Percentiles rank a stretch among this genome's conserved stretches.
phyloP scores from a whole-genome alignment of 148 eudicot genomes.

The Rheum nobile region DNA sequence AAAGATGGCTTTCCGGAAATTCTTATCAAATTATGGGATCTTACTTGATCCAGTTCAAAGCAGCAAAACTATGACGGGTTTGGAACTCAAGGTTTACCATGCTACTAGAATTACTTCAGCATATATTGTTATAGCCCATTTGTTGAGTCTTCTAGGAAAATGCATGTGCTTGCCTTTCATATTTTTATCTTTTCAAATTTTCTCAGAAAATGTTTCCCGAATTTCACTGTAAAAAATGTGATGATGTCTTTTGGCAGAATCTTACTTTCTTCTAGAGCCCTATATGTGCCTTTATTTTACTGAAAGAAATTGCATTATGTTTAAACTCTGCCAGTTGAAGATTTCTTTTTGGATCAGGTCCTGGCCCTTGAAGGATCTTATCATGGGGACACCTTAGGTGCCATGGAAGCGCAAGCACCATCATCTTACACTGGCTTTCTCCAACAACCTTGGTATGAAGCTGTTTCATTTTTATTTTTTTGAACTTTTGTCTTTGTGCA shows the following conservation, averaged over 20 bases:
- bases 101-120: background rate
- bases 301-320: background rate
- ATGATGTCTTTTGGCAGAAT: background rate
- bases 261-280: background rate
- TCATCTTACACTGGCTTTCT: slow-evolving; percentile 81
- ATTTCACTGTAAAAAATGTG: background rate
- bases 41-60: slow-evolving; percentile 19
- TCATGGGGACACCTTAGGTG: slow-evolving; percentile 98
- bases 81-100: slow-evolving; percentile 62
- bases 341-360: slow-evolving; percentile 34
- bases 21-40: slow-evolving; percentile 47
- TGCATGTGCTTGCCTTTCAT: background rate
- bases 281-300: background rate
- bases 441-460: slow-evolving; percentile 92
- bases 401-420: slow-evolving; percentile 99
- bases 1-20: slow-evolving; percentile 97
- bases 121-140: background rate
- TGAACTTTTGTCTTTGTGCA: background rate
- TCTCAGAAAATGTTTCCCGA: background rate
- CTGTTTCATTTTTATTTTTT: too few relatives aligned
- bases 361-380: slow-evolving; percentile 89
- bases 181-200: background rate
- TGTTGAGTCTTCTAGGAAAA: background rate
- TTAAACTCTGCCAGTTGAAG: background rate
- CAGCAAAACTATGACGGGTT: slow-evolving; percentile 15